Evolutionary conservation across 352 stramenopile species (phyloP).

Genomic region (Phytopythium cucurbitacearum): DNA sequence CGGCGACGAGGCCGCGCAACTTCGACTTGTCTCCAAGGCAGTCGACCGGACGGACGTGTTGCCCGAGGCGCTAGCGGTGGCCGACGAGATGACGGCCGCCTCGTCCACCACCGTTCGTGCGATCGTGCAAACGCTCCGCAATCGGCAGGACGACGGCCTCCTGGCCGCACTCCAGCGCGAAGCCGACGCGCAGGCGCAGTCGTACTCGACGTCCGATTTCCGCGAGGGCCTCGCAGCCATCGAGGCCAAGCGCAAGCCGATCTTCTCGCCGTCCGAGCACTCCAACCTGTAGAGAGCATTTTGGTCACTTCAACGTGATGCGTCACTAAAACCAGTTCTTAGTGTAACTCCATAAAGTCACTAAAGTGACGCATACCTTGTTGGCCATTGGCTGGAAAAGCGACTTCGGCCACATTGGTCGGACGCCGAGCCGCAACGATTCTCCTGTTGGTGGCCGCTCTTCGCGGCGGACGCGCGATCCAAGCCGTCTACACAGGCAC

Average conservation of each 20-base stretch:
- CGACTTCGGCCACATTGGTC: too few relatives aligned
- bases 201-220: conserved; percentile 78
- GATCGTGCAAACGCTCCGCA: conserved; percentile 59
- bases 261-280: conserved; percentile 45
- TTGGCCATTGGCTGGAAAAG: too few relatives aligned
- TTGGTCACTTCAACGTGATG: neutral
- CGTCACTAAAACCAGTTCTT: neutral
- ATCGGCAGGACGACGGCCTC: conserved; percentile 54
- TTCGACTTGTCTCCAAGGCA: conserved; percentile 50
- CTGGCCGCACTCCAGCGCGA: conserved; percentile 62
- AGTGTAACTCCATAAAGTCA: neutral
- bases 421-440: too few relatives aligned
- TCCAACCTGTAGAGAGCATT: conserved; percentile 18
- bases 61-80: conserved; percentile 46
- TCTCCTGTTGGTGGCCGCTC: too few relatives aligned
- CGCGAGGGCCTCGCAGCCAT: conserved; percentile 76
- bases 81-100: conserved; percentile 44
- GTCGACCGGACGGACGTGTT: conserved; percentile 40
- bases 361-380: neutral
- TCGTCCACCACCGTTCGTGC: conserved; percentile 69
- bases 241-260: conserved; percentile 47
- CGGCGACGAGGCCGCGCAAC: conserved; percentile 45
- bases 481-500: too few relatives aligned
- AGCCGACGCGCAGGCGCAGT: conserved; percentile 74
- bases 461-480: too few relatives aligned